Conservation (phyloP, 2,329 filamentous ascomycete genomes). For the Chrysosporium queenslandicum region DNA sequence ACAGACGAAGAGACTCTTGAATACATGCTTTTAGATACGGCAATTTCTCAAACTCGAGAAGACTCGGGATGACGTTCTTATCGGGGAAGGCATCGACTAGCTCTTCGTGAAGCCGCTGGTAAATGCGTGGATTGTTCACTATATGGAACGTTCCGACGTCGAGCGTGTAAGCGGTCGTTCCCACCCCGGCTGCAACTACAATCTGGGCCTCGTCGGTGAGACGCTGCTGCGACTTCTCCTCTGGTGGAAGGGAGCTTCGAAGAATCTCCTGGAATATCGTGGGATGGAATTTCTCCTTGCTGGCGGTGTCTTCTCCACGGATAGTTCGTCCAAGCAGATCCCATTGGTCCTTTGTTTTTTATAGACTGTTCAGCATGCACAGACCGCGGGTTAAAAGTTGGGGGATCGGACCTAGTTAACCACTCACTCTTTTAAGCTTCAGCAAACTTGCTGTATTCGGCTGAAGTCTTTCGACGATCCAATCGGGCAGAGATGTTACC, state of each 20-base stretch:
- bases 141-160: constrained; percentile 24
- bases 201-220: constrained; percentile 22
- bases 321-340: not conserved
- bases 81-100: constrained; percentile 20
- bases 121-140: constrained; percentile 18
- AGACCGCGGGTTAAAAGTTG: not conserved
- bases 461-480: not conserved
- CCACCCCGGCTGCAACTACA: constrained; percentile 23
- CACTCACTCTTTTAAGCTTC: not conserved
- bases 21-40: constrained; percentile 12
- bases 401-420: not conserved
- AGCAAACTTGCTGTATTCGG: not conserved
- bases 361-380: not conserved
- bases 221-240: constrained; percentile 20
- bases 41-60: constrained; percentile 6
- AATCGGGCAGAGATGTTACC: not conserved
- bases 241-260: constrained; percentile 17
- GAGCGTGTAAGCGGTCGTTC: constrained; percentile 23
- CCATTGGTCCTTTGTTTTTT: not conserved
- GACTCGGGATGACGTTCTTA: constrained; percentile 5
- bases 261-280: constrained; percentile 24
- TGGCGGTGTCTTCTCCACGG: not conserved
- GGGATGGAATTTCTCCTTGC: constrained; percentile 4
- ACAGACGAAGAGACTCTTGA: constrained; percentile 14
- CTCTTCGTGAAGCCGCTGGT: constrained; percentile 19